Conservation (phyloP, 768 basidiomycete genomes). For the Lactarius hengduanensis region DNA sequence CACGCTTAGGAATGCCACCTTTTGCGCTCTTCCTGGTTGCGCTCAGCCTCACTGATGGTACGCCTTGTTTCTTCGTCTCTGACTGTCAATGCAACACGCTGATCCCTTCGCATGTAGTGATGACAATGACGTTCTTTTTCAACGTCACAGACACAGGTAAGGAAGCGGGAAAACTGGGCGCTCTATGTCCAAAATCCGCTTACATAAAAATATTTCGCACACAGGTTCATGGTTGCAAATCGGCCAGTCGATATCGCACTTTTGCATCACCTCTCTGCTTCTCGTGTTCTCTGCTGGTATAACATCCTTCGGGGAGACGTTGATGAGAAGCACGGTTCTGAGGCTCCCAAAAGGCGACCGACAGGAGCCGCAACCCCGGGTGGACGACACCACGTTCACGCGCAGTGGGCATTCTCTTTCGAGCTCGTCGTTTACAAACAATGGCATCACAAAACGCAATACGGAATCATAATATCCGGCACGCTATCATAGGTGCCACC, state of each 20-base stretch:
- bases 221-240: slow-evolving; percentile 86
- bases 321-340: slow-evolving; percentile 48
- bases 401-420: neutral
- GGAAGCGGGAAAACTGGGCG: slow-evolving; percentile 17
- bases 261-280: slow-evolving; percentile 77
- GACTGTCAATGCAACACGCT: neutral
- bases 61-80: slow-evolving; percentile 25
- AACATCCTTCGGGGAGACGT: slow-evolving; percentile 66
- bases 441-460: neutral
- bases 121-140: slow-evolving; percentile 84
- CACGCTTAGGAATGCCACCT: slow-evolving; percentile 64
- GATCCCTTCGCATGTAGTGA: slow-evolving; percentile 44
- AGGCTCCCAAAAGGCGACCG: neutral
- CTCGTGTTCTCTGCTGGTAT: slow-evolving; percentile 79
- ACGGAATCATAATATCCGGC: neutral
- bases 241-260: slow-evolving; percentile 85
- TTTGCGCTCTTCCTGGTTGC: slow-evolving; percentile 81
- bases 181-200: neutral
- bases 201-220: neutral
- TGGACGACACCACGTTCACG: neutral
- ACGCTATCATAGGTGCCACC: neutral
- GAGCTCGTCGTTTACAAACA: neutral
- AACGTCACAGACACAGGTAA: slow-evolving; percentile 76
- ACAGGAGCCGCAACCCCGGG: neutral
- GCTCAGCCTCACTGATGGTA: slow-evolving; percentile 69